A percentile compares a stretch with the other conserved stretches of the same genome.
Conservation (phyloP, 345 rosid species). For the Bretschneidera sinensis region DNA sequence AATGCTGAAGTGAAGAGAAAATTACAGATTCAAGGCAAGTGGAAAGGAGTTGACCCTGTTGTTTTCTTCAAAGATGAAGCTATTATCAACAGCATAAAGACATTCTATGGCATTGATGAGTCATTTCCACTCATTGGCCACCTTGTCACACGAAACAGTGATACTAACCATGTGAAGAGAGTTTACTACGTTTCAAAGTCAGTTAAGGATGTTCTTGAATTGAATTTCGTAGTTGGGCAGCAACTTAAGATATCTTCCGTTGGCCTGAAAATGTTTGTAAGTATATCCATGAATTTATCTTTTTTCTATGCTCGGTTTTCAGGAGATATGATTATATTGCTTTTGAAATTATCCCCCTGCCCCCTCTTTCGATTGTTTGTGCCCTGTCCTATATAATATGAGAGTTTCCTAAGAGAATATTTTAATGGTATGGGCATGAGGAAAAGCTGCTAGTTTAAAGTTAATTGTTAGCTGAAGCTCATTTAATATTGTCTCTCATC, state of each 20-base stretch:
- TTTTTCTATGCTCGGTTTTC: background rate
- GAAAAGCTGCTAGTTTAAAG: no score
- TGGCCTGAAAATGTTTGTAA: conserved; percentile 96
- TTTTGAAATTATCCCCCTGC: no score
- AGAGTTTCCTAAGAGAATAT: no score
- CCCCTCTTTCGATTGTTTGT: no score
- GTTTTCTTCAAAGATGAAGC: conserved; percentile 71
- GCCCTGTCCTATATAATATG: no score
- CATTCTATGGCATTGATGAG: conserved; percentile 75
- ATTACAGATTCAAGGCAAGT: conserved; percentile 86
- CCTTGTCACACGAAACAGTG: conserved; percentile 81
- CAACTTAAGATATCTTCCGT: conserved; percentile 85
- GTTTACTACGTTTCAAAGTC: conserved; percentile 85
- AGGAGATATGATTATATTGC: no score
- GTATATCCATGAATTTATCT: conserved; percentile 23
- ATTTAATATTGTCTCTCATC: no score
- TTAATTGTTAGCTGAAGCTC: no score
- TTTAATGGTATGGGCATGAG: no score
- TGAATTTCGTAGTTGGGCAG: conserved; percentile 69
- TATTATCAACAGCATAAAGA: conserved; percentile 56
- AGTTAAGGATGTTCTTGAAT: conserved; percentile 67
- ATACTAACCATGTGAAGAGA: conserved; percentile 78
- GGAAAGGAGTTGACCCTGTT: conserved; percentile 95
- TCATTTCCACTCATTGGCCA: conserved; percentile 68
- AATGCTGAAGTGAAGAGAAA: conserved; percentile 60